A percentile compares a stretch with the other conserved stretches of the same genome.
Evolutionary conservation across 2,329 filamentous ascomycete species (phyloP).

Genomic region (Bipolaris zeicola): DNA sequence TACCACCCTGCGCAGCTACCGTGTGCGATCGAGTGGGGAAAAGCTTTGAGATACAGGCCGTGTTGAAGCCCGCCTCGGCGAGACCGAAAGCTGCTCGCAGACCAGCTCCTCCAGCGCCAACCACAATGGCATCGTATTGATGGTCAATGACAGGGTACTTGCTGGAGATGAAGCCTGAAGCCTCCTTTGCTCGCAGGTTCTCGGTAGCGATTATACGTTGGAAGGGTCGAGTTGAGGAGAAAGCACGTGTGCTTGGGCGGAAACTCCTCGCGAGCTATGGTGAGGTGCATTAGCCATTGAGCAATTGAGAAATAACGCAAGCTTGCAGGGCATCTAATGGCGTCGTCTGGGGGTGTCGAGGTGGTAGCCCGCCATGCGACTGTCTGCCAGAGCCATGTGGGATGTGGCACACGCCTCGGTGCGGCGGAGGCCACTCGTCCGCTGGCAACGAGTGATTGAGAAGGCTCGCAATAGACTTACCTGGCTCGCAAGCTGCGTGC

Average conservation of each 20-base stretch:
- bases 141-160: conserved; percentile 99
- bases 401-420: conserved; percentile 34
- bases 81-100: conserved; percentile 84
- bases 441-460: conserved; percentile 16
- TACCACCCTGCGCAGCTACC: conserved; percentile 76
- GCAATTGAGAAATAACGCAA: neutral
- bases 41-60: conserved; percentile 83
- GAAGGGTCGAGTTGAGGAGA: conserved; percentile 83
- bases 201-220: conserved; percentile 85
- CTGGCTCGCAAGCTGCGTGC: conserved; percentile 47
- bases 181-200: conserved; percentile 90
- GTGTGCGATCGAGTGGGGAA: conserved; percentile 87
- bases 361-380: conserved; percentile 7
- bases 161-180: conserved; percentile 80
- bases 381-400: conserved; percentile 19
- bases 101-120: conserved; percentile 81
- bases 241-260: conserved; percentile 72
- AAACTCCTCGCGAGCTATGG: conserved; percentile 67
- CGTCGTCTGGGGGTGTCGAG: neutral
- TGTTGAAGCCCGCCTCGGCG: conserved; percentile 87
- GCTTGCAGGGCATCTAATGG: neutral
- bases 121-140: conserved; percentile 97
- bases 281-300: conserved; percentile 39
- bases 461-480: conserved; percentile 32
- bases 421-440: conserved; percentile 31